Percentiles rank a stretch among this genome's conserved stretches.
phyloP scores from a whole-genome alignment of 2,329 filamentous ascomycete genomes.

The Sclerotiophoma versabilis region DNA sequence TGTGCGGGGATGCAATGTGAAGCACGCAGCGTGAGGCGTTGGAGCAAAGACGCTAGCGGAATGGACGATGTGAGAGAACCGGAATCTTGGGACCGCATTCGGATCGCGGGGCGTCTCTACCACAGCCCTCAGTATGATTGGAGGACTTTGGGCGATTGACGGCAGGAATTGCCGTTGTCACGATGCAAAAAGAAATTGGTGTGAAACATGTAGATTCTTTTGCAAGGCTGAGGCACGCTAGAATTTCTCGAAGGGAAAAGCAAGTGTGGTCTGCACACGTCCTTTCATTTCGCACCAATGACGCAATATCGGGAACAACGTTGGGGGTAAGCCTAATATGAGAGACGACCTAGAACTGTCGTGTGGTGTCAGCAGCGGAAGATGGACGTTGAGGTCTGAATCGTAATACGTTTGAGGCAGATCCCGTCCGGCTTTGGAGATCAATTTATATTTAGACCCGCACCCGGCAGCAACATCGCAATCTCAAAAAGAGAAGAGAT shows the following conservation, averaged over 20 bases:
- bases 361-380: conserved; percentile 5
- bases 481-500: conserved; percentile 10
- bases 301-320: conserved; percentile 9
- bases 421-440: conserved; percentile 11
- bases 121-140: conserved; percentile 8
- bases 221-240: conserved; percentile 24
- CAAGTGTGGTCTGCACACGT: conserved; percentile 1
- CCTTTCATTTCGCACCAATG: conserved; percentile 13
- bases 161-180: conserved; percentile 7
- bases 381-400: conserved; percentile 12
- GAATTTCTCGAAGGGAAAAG: conserved; percentile 28
- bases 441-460: conserved; percentile 11
- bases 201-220: conserved; percentile 16
- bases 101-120: conserved; percentile 6
- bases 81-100: conserved; percentile 2
- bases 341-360: not conserved
- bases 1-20: conserved; percentile 14
- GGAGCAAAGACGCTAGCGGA: conserved; percentile 4
- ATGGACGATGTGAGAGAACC: conserved; percentile 11
- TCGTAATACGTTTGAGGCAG: conserved; percentile 15
- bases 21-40: conserved; percentile 10
- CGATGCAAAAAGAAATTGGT: conserved; percentile 15
- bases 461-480: not conserved
- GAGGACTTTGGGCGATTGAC: conserved; percentile 1
- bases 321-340: not conserved